Conservation (phyloP, 1,284 basidiomycete genomes). For the Rhodotorula sp. region DNA sequence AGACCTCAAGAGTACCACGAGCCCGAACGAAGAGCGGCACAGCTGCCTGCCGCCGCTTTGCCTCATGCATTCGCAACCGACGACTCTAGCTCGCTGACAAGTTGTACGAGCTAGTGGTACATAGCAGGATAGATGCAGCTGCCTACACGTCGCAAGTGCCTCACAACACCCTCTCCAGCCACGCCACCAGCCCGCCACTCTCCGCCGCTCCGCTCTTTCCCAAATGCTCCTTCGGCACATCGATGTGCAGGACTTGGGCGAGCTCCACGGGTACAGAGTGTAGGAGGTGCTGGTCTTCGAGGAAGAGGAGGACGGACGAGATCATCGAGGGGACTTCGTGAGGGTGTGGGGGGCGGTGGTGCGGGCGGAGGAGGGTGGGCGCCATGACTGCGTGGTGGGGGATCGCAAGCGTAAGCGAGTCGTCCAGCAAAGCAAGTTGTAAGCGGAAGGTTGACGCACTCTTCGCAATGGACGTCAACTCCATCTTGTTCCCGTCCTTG, state of each 20-base stretch:
- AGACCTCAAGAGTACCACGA: no score
- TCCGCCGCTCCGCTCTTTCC: not conserved
- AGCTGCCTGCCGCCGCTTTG: no score
- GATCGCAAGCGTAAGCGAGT: not conserved
- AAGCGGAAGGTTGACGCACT: not conserved
- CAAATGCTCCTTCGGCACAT: conserved; percentile 6
- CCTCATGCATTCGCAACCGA: no score
- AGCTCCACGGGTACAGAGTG: conserved; percentile 33
- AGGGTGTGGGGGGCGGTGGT: conserved; percentile 15
- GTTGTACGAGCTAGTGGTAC: no score
- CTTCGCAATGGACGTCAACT: conserved; percentile 19
- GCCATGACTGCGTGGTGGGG: conserved; percentile 25
- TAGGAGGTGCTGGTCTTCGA: conserved; percentile 34
- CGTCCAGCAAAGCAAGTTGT: not conserved
- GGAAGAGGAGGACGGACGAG: conserved; percentile 21
- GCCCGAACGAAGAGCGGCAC: no score
- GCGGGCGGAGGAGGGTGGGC: conserved; percentile 22
- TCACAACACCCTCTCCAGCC: conserved; percentile 9
- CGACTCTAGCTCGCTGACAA: no score
- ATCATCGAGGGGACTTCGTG: conserved; percentile 28
- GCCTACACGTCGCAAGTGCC: not conserved
- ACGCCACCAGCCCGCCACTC: conserved; percentile 12
- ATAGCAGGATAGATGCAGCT: not conserved
- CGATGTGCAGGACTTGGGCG: conserved; percentile 26
- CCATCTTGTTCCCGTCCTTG: conserved; percentile 21